A percentile compares a stretch with the other conserved stretches of the same genome.
phyloP scores from a whole-genome alignment of 306 rosid species.

The Senna tora region DNA sequence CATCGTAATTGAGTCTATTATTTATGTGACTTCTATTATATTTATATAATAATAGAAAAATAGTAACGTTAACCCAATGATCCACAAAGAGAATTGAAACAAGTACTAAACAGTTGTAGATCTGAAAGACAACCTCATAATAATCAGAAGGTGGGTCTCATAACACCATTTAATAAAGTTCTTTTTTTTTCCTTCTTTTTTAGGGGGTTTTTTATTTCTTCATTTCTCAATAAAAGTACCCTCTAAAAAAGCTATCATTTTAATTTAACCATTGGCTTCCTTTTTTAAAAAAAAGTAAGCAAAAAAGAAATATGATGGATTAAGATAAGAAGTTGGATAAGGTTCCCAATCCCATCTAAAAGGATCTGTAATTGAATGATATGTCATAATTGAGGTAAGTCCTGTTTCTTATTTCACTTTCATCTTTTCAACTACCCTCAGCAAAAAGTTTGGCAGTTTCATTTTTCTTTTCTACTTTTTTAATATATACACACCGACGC shows the following conservation, averaged over 20 bases:
- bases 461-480: not conserved
- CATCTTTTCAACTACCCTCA: not conserved
- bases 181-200: not conserved
- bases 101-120: constrained; percentile 24
- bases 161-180: constrained; percentile 3
- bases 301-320: not conserved
- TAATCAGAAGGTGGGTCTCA: constrained; percentile 40
- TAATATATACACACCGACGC: too few relatives aligned
- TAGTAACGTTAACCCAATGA: not conserved
- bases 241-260: constrained; percentile 5
- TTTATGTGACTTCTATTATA: not conserved
- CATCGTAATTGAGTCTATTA: too few relatives aligned
- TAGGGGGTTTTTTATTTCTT: not conserved
- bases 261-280: constrained; percentile 1
- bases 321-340: constrained; percentile 8
- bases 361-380: not conserved
- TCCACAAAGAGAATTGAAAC: not conserved
- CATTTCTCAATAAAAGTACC: constrained; percentile 1
- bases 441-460: not conserved
- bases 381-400: not conserved
- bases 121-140: constrained; percentile 41
- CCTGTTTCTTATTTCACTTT: constrained; percentile 9
- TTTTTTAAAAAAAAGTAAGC: not conserved
- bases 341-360: constrained; percentile 5
- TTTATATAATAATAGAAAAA: too few relatives aligned